These are phyloP conservation scores for Comarum palustre DNA, from an alignment of 306 rosid genomes.

Conservation along the genomic window DNA sequence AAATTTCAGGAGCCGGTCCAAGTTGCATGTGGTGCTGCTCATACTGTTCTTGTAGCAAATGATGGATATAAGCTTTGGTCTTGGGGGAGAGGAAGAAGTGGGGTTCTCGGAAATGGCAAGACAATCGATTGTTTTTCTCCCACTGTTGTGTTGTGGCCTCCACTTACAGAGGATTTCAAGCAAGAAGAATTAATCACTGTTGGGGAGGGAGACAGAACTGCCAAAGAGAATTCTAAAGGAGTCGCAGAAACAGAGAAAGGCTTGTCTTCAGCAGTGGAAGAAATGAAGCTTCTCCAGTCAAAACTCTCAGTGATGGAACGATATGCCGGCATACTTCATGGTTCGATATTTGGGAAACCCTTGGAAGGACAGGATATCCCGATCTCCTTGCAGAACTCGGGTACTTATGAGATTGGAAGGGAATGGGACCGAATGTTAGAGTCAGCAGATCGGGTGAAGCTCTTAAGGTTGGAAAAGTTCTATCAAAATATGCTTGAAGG, in stretches of 20 bases:
- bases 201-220: conserved; percentile 36
- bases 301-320: conserved; percentile 59
- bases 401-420: conserved; percentile 55
- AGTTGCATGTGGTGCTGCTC: conserved; percentile 90
- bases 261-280: conserved; percentile 48
- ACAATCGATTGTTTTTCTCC: conserved; percentile 54
- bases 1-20: conserved; percentile 61
- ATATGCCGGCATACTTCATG: conserved; percentile 76
- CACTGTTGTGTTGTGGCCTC: conserved; percentile 62
- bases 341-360: conserved; percentile 74
- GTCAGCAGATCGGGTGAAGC: conserved; percentile 55
- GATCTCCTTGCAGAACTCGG: conserved; percentile 43
- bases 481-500: conserved; percentile 61
- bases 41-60: conserved; percentile 62
- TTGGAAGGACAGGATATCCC: conserved; percentile 70
- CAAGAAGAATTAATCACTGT: conserved; percentile 43
- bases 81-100: conserved; percentile 91
- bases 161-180: conserved; percentile 40
- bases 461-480: conserved; percentile 61
- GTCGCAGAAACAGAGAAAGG: conserved; percentile 44
- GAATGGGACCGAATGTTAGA: conserved; percentile 90
- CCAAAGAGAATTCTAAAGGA: conserved; percentile 32
- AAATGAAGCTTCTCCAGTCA: conserved; percentile 57
- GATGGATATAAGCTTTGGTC: conserved; percentile 76
- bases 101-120: conserved; percentile 80